Evolutionary conservation across 441 rosid genomes (phyloP).

Genomic region (Arabidopsis hybrid): DNA sequence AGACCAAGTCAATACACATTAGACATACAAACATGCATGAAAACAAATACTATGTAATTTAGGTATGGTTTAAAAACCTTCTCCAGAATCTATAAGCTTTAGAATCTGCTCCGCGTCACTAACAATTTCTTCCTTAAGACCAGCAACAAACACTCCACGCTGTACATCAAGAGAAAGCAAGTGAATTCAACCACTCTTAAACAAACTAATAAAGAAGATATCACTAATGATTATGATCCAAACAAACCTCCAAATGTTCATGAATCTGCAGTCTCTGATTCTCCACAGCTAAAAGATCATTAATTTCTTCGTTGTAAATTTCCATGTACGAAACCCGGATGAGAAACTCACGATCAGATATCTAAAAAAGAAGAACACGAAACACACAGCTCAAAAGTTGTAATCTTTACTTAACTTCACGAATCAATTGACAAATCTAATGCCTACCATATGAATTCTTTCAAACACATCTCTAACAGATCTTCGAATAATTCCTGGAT

Average conservation of each 20-base stretch:
- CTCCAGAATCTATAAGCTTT: slow-evolving; percentile 80
- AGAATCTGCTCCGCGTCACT: slow-evolving; percentile 82
- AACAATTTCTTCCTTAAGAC: slow-evolving; percentile 88
- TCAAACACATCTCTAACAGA: slow-evolving; percentile 79
- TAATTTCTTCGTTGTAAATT: slow-evolving; percentile 92
- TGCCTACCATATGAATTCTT: slow-evolving; percentile 55
- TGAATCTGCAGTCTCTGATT: slow-evolving; percentile 88
- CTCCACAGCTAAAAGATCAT: slow-evolving; percentile 78
- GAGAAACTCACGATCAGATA: slow-evolving; percentile 79
- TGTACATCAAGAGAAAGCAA: slow-evolving; percentile 47
- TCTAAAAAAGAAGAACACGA: slow-evolving; percentile 48
- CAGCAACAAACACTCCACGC: slow-evolving; percentile 92
- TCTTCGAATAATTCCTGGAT: slow-evolving; percentile 78
- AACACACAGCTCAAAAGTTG: slow-evolving; percentile 32
- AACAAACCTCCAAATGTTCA: slow-evolving; percentile 92
- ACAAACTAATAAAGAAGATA: not conserved
- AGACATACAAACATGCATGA: not conserved
- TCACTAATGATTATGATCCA: slow-evolving; percentile 19
- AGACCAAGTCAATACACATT: slow-evolving; percentile 1
- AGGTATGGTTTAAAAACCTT: slow-evolving; percentile 62
- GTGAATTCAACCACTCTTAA: slow-evolving; percentile 3
- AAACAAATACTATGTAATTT: not conserved
- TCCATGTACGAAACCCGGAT: slow-evolving; percentile 95
- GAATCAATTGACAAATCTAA: not conserved
- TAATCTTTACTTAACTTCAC: not conserved